These are phyloP conservation scores for Baorangia bicolor DNA, from an alignment of 768 basidiomycete genomes.

Conservation along the genomic window DNA sequence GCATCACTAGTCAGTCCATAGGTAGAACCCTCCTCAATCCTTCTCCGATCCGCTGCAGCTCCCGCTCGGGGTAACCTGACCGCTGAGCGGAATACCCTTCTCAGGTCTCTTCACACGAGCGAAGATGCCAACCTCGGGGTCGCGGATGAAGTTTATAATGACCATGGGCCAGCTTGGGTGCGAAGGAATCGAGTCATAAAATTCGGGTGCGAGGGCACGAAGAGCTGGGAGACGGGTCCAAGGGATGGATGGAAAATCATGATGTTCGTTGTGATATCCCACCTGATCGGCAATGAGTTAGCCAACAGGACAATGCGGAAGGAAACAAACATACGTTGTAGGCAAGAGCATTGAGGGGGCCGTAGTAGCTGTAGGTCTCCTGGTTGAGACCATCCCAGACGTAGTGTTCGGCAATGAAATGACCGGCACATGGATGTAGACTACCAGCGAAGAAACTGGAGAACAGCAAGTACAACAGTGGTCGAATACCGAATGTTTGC, in stretches of 20 bases:
- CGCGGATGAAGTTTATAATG: constrained; percentile 90
- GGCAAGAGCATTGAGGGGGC: constrained; percentile 81
- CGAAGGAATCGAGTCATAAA: constrained; percentile 82
- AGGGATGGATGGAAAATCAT: constrained; percentile 95
- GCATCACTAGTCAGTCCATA: constrained; percentile 4
- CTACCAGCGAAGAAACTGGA: constrained; percentile 96
- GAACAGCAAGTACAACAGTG: constrained; percentile 79
- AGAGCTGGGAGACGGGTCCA: constrained; percentile 93
- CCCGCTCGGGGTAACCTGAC: constrained; percentile 14
- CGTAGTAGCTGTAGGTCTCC: constrained; percentile 98
- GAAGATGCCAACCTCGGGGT: constrained; percentile 84
- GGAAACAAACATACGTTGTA: constrained; percentile 74
- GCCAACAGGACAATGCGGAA: neutral
- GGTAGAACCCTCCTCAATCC: constrained; percentile 11
- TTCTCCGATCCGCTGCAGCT: constrained; percentile 9
- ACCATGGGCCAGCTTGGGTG: constrained; percentile 97
- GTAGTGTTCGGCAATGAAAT: constrained; percentile 98
- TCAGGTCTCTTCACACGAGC: constrained; percentile 76
- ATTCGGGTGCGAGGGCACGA: constrained; percentile 82
- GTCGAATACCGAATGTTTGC: constrained; percentile 40
- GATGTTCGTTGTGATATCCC: constrained; percentile 99
- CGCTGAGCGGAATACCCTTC: constrained; percentile 34
- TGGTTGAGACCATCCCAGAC: constrained; percentile 90
- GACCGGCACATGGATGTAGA: constrained; percentile 92
- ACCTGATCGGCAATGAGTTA: constrained; percentile 49